Evolutionary conservation across 345 rosid species (phyloP), one percentile per base, ranked within the genome.

Genomic region (Iberis pinnata): DNA sequence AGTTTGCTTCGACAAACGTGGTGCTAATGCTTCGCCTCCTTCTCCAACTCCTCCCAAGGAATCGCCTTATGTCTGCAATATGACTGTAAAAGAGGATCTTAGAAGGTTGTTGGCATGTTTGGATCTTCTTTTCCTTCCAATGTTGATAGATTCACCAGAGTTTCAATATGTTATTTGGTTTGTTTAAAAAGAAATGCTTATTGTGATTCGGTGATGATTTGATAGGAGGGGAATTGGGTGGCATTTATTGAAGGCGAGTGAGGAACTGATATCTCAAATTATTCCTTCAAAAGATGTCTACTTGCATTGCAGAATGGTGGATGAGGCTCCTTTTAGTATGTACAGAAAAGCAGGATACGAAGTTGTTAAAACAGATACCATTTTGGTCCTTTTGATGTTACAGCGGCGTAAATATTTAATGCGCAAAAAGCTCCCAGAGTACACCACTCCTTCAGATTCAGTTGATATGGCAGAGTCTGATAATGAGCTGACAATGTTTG

Each of bases 371-470:
- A 89, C 89, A n/a, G 88, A 89, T 69, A 78, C 67, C 2, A 41
- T 86, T 71, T 68, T 85, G 40, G 64, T 80, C 53, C 74, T 90
- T 63, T 58, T 90, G 73, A 75, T 73, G 78, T 65, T 90, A 67
- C 95, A 87, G 72, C 72, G 87, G 42, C 92, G 96, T 65, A 90
- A 90, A 64, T 89, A 87, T 78, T 80, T 90, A 78, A 90, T 87
- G 98, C 64, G 76, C 73, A 90, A 90, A 78, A 77, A 75, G 58
- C 86, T 84, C 61, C 75, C 80, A 17, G 52, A 20, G 12, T 32
- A 48, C 50, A 60, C 43, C 7, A 63, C 46, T 9, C 51, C 55
- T 40, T 37, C 58, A 29, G 56, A 60, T 7, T 62, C 61, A 12
- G 53, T 48, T 3, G 78, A 75, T 58, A 31, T 69, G 18, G 47